Evolutionary conservation across 768 basidiomycete genomes (phyloP), one percentile per base, ranked within the genome.

Genomic region (Serendipita vermifera): DNA sequence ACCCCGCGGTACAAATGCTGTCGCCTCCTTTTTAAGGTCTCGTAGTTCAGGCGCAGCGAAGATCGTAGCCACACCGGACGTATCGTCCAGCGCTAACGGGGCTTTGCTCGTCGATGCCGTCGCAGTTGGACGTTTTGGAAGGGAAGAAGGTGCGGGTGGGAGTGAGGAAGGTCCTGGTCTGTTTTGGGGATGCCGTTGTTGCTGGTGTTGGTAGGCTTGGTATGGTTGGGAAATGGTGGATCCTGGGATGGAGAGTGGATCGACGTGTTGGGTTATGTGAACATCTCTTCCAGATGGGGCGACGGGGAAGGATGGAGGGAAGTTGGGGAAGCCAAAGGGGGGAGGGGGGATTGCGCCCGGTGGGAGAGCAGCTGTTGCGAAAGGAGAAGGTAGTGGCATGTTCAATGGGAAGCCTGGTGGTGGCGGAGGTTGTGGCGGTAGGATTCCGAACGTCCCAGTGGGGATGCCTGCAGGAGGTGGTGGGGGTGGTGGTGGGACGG

Each of bases 1-100:
- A 9, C 46, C 46, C 5, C 46, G 46, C 3, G 96, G 96, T 3
- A 97, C 80, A 63, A 99, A 98, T 0, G 87, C 81, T 0, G 90
- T 94, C 6, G 87, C 85, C 67, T 99, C 96, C 68, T 90, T 92
- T 72, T 92, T 90, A 59, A 98, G 74, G 69, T 99, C 90, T 13
- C 94, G 85, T 53, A 99, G 69, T 65, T 90, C 77, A 3, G 96
- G 90, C 40, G 74, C 89, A 2, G 92, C 91, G 20, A 79, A 83
- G 54, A 97, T 82, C 2, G 79, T 85, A 1, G 87, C 89, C 5
- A 77, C 70, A 1, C 72, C 73, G 14, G 74, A 59, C 39, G 68
- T 71, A 7, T 73, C 68, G 6, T 69, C 58, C 2, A 61, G 48
- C 14, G 68, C 60, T 11, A 64, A 65, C 38, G 66, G 57, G 27